Percentiles rank a stretch among this genome's conserved stretches.
phyloP scores from a whole-genome alignment of 176 grass and related monocot species.

The Hsuehochloa calcarea region DNA sequence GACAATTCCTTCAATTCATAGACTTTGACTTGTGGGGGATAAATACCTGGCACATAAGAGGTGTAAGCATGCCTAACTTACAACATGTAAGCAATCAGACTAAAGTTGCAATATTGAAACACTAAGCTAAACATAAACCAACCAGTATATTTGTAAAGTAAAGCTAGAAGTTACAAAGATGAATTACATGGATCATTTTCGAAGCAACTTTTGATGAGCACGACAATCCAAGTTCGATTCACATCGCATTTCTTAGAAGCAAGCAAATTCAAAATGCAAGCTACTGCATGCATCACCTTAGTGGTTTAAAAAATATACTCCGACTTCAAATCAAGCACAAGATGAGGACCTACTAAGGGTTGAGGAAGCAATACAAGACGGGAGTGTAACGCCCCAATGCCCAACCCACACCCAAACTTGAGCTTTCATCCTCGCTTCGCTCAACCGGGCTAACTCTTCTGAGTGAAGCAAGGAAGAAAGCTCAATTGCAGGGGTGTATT shows the following conservation, averaged over 20 bases:
- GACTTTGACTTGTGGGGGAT: slow-evolving; percentile 93
- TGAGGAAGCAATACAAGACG: not conserved
- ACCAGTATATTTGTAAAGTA: not conserved
- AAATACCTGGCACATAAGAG: slow-evolving; percentile 62
- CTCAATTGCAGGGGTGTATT: not conserved
- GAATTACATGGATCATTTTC: not conserved
- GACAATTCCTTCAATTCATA: slow-evolving; percentile 86
- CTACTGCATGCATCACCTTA: not conserved
- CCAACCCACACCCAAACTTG: not conserved
- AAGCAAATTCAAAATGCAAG: not conserved
- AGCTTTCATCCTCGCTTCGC: not conserved
- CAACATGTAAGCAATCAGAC: not conserved
- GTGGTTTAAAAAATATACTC: not conserved
- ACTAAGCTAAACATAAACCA: not conserved
- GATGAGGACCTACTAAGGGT: not conserved
- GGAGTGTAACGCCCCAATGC: not conserved
- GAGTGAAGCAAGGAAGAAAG: not conserved
- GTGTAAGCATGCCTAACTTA: not conserved
- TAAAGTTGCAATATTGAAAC: not conserved
- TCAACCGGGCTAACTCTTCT: not conserved
- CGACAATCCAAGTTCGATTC: not conserved
- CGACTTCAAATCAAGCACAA: not conserved
- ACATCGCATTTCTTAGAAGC: not conserved
- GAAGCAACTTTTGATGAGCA: not conserved
- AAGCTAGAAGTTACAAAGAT: not conserved